Base-by-base conservation (phyloP, 176 grass and related monocot genomes). In the Alopecurus myosuroides region DNA sequence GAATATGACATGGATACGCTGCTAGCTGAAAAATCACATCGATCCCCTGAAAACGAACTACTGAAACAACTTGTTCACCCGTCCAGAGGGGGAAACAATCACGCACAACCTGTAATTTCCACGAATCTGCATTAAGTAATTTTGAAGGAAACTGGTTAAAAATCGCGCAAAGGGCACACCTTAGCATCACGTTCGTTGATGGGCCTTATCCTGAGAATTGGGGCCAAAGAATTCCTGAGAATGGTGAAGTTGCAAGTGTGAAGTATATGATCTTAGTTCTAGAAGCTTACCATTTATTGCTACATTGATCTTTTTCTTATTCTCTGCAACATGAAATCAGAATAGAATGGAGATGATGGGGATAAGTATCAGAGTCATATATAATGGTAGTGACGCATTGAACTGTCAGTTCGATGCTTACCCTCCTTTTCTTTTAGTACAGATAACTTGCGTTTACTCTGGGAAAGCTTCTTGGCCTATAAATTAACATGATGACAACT, bases 201-300 rank as follows among this genome's bases (percentile, higher is more conserved):
- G 11, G 69, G 69, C 13, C 8, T 2, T 7, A 72, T 45, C 12
- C 3, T 3, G 3, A 71, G 68, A 28, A 72, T 9, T 45, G 69
- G 40, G 40, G 23, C 23, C 69, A 39, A 28, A 12, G 23, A 45
- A 72, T 25, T 72, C 6, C 7, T 72, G 2, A 13, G 40, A 45
- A 40, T 17, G 69, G 13, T 28, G 23, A 3, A 40, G 58, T 62
- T 29, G 58, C 26, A 62, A 22, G 33, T 9, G 23, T 14, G 13
- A 26, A 46, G 25, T 73, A 48, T 28, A 46, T 48, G 23, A 48
- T 45, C 14, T 44, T 10, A 73, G 70, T 46, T 73, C 13, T 46
- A 45, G 40, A 73, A 73, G 41, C 44, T 73, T 73, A 73, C 70
- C 41, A 14, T 73, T 44, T 73, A 73, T 73, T 46, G 41, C 70